phyloP scores from a whole-genome alignment of 371 early-diverging fungal species.

The Nematocida major region DNA sequence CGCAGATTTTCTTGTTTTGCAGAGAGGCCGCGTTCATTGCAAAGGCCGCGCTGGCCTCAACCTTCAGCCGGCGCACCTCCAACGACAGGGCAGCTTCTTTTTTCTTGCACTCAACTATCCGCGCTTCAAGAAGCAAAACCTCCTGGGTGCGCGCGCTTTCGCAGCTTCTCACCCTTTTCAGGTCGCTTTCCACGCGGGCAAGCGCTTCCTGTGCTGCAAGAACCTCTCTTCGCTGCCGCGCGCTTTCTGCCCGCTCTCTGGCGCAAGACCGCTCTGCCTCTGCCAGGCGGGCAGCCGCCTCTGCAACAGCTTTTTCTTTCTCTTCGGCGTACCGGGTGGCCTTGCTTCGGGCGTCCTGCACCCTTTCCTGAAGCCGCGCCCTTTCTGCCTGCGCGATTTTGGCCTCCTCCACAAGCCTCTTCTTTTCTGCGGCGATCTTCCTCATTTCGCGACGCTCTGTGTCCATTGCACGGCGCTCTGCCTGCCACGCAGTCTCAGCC shows the following conservation, averaged over 20 bases:
- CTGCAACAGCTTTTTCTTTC: neutral
- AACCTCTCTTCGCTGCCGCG: neutral
- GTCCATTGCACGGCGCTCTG: no score
- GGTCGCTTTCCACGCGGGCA: neutral
- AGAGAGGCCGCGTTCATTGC: no score
- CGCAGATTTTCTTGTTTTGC: no score
- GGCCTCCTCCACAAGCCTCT: conserved; percentile 36
- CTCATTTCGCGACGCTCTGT: no score
- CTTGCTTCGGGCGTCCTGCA: neutral
- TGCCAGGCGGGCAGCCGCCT: neutral
- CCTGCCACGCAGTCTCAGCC: conserved; percentile 12
- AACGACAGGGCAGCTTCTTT: neutral
- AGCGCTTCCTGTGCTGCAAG: neutral
- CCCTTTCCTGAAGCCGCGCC: neutral
- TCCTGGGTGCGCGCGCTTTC: neutral
- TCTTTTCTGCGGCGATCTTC: conserved; percentile 12
- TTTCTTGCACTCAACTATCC: no score
- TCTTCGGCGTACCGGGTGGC: neutral
- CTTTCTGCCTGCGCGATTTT: neutral
- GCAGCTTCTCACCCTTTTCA: neutral
- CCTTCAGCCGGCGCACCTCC: no score
- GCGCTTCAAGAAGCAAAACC: neutral
- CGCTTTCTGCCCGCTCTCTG: neutral
- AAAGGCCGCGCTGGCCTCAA: no score
- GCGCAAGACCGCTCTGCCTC: neutral